phyloP scores from a whole-genome alignment of 176 grass and related monocot species.

The Zoysia pacifica region DNA sequence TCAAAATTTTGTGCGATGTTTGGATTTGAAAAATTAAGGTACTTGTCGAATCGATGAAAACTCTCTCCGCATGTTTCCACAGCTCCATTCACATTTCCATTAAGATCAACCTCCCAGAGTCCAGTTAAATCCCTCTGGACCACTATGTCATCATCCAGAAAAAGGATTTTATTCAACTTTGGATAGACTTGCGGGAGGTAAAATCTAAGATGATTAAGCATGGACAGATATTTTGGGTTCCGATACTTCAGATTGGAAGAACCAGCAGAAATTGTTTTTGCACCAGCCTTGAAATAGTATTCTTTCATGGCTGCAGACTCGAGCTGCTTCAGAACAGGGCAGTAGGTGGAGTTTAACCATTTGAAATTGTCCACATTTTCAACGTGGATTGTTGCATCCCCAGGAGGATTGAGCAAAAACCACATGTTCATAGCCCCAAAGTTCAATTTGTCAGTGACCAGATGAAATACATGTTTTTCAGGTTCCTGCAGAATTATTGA shows the following conservation, averaged over 20 bases:
- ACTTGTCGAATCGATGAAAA: conserved; percentile 67
- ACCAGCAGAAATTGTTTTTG: conserved; percentile 46
- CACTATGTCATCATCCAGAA: conserved; percentile 71
- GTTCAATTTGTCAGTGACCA: conserved; percentile 72
- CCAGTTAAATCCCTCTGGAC: conserved; percentile 64
- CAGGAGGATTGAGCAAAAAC: conserved; percentile 72
- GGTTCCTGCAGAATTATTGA: conserved; percentile 49
- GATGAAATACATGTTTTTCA: conserved; percentile 75
- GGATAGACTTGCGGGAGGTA: conserved; percentile 65
- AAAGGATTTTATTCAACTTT: conserved; percentile 68
- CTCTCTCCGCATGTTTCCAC: conserved; percentile 66
- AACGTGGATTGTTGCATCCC: conserved; percentile 61
- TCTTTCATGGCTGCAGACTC: conserved; percentile 61
- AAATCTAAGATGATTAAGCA: conserved; percentile 64
- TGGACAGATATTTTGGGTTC: conserved; percentile 66
- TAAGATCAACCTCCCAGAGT: conserved; percentile 64
- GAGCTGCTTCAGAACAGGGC: conserved; percentile 64
- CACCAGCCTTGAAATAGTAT: conserved; percentile 62
- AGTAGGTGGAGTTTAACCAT: conserved; percentile 71
- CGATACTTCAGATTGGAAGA: conserved; percentile 71
- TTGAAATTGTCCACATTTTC: conserved; percentile 75
- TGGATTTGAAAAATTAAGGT: conserved; percentile 72
- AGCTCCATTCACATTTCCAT: conserved; percentile 71
- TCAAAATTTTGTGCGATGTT: conserved; percentile 60
- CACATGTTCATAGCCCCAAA: conserved; percentile 77